Evolutionary conservation across 768 basidiomycete genomes (phyloP), one percentile per base, ranked within the genome.

Genomic region (Lactifluus rugatus): DNA sequence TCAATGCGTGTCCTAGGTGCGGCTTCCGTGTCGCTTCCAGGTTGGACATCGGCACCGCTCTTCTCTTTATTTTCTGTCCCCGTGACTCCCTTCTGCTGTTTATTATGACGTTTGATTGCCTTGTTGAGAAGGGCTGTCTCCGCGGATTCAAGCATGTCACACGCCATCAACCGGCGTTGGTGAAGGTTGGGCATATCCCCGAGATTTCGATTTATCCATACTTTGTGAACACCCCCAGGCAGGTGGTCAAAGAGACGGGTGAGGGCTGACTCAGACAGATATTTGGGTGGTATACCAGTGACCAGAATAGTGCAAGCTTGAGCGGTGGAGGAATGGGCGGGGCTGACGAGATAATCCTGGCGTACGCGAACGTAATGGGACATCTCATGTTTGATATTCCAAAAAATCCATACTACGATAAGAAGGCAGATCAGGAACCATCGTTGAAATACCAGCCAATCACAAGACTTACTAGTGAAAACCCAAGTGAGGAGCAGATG

Each of bases 151-250:
- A 99, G 82, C 70, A 88, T 91, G 58, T 75, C 75, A 64, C 80
- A 83, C 0, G 91, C 90, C 2, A 76, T 76, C 16, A 84, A 68
- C 21, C 92, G 85, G 36, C 87, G 80, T 34, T 93, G 83, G 65
- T 89, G 88, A 19, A 90, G 67, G 42, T 87, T 84, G 1, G 93
- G 93, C 51, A 99, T 78, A 10, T 91, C 86, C 69, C 90, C 90
- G 28, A 97, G 75, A 66, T 97, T 81, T 49, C 89, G 79, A 70
- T 93, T 95, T 39, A 98, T 78, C 93, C 95, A 99, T 37, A 99
- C 83, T 62, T 83, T 81, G 68, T 84, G 85, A 8, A 94, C 87
- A 16, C 94, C 94, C 10, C 94, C 94, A 0, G 96, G 95, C 2
- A 97, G 78, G 56, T 81, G 79, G n/a, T 80, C 78, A 70, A 90